Conservation (phyloP, 2,329 filamentous ascomycete genomes). For the Cryphonectria nitschkei region DNA sequence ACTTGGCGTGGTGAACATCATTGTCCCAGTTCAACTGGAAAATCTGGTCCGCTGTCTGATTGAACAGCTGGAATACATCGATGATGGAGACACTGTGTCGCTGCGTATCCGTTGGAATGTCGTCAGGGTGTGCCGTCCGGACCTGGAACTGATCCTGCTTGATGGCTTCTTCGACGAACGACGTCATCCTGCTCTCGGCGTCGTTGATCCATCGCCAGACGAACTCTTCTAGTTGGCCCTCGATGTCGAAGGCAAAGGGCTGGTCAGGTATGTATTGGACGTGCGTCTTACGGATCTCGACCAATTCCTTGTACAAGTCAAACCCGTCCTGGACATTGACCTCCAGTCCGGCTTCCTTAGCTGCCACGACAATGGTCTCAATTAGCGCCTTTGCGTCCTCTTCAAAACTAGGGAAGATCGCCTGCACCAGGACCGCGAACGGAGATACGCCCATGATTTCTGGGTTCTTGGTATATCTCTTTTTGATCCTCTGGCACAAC, state of each 20-base stretch:
- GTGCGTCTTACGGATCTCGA: slow-evolving; percentile 83
- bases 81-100: slow-evolving; percentile 92
- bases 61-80: slow-evolving; percentile 92
- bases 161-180: slow-evolving; percentile 87
- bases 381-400: slow-evolving; percentile 87
- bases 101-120: slow-evolving; percentile 74
- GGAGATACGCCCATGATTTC: slow-evolving; percentile 78
- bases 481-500: slow-evolving; percentile 85
- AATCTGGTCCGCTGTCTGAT: slow-evolving; percentile 86
- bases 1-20: slow-evolving; percentile 89
- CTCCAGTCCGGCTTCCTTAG: slow-evolving; percentile 71
- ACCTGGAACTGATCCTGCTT: slow-evolving; percentile 88
- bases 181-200: slow-evolving; percentile 77
- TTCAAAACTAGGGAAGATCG: slow-evolving; percentile 87
- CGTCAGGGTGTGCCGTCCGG: slow-evolving; percentile 64
- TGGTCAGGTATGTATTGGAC: slow-evolving; percentile 71
- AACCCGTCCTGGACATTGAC: slow-evolving; percentile 92
- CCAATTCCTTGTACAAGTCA: slow-evolving; percentile 86
- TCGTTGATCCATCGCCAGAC: slow-evolving; percentile 93
- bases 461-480: slow-evolving; percentile 86
- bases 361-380: slow-evolving; percentile 74
- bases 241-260: slow-evolving; percentile 85
- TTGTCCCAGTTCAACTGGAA: slow-evolving; percentile 89
- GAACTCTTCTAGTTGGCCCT: slow-evolving; percentile 84
- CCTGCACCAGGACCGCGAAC: slow-evolving; percentile 74